Evolutionary conservation across 805 yeast genomes (phyloP).

Genomic region (Lipomyces orientalis): DNA sequence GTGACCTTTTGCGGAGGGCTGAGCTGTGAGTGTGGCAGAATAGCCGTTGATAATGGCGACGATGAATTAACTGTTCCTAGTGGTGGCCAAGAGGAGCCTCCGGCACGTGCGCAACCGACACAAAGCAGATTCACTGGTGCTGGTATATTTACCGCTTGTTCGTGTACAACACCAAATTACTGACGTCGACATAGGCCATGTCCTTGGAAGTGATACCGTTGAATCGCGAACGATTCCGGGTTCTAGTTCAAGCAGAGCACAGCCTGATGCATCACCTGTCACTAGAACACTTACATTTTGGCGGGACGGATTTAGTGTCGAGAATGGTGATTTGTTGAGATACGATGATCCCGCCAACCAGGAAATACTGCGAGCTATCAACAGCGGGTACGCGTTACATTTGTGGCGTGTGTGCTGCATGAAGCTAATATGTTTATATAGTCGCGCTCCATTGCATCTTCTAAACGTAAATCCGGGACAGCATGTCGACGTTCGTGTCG

Average conservation of each 20-base stretch:
- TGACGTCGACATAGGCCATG: constrained; percentile 27
- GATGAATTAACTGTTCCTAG: neutral
- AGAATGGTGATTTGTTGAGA: constrained; percentile 82
- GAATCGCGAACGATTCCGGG: constrained; percentile 20
- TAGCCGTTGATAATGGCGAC: neutral
- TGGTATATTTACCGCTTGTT: constrained; percentile 8
- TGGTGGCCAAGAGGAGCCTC: constrained; percentile 23
- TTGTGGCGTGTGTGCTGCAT: neutral
- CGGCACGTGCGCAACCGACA: constrained; percentile 14
- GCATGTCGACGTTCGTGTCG: constrained; percentile 90
- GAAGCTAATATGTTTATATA: neutral
- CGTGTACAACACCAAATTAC: neutral
- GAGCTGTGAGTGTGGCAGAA: constrained; percentile 30
- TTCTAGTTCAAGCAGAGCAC: constrained; percentile 38
- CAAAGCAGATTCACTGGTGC: constrained; percentile 19
- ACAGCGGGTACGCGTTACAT: constrained; percentile 60
- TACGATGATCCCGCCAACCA: constrained; percentile 94
- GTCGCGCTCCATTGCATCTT: constrained; percentile 81
- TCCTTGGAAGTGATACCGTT: constrained; percentile 33
- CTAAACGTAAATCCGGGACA: constrained; percentile 87
- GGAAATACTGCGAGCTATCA: constrained; percentile 75
- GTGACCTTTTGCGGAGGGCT: constrained; percentile 48
- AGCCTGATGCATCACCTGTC: constrained; percentile 59
- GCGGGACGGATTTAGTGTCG: constrained; percentile 96
- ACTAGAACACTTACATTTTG: constrained; percentile 88